Conservation (phyloP, 176 grass and related monocot genomes). For the Cenchrus fungigraminus region DNA sequence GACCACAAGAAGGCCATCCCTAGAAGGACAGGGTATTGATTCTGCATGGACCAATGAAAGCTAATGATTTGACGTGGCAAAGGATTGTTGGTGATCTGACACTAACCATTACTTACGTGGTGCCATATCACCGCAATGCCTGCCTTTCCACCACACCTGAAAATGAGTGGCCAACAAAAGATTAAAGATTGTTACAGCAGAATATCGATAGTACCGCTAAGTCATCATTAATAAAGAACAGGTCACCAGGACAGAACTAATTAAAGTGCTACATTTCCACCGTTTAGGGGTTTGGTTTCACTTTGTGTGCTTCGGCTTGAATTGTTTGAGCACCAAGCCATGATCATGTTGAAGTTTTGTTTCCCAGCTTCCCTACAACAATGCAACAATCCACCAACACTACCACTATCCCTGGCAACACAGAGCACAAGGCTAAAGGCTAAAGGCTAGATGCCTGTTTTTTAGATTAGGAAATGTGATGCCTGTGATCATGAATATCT, state of each 20-base stretch:
- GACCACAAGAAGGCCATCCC: slow-evolving; percentile 32
- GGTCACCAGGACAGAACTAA: slow-evolving; percentile 13
- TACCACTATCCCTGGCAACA: neutral
- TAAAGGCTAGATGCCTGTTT: neutral
- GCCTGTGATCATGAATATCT: neutral
- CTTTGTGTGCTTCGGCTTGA: neutral
- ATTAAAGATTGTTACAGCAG: neutral
- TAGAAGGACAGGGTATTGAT: slow-evolving; percentile 25
- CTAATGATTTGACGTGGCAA: slow-evolving; percentile 16
- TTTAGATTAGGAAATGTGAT: neutral
- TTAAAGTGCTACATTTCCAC: neutral
- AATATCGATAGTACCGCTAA: neutral
- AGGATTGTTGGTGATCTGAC: slow-evolving; percentile 18
- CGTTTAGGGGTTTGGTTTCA: neutral
- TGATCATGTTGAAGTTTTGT: neutral
- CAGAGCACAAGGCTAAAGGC: neutral
- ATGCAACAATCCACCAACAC: slow-evolving; percentile 2
- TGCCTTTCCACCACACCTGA: slow-evolving; percentile 2
- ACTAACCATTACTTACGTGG: slow-evolving; percentile 22
- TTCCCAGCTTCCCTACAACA: neutral
- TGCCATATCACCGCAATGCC: neutral
- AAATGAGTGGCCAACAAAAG: slow-evolving; percentile 17
- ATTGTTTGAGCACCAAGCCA: neutral
- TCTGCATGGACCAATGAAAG: slow-evolving; percentile 44
- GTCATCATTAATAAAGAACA: slow-evolving; percentile 9